Base-by-base conservation (phyloP, 257 asterid genomes). In the Primulina tabacum region DNA sequence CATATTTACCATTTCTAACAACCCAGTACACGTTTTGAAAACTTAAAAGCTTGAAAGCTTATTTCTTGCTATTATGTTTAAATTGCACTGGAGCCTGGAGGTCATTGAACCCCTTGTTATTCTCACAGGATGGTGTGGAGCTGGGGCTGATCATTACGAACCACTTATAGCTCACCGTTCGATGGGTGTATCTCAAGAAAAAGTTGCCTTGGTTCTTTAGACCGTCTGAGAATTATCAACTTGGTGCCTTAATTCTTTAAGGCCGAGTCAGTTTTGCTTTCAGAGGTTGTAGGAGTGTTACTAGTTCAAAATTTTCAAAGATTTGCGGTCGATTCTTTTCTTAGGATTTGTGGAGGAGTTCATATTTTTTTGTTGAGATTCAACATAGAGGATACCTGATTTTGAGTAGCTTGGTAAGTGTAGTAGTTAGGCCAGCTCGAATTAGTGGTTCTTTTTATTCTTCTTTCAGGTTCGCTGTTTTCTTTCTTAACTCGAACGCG, bases 111-210 rank as follows among this genome's bases (percentile, higher is more conserved):
- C 24, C 50, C 60, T 35, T 8, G 69, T 64, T 71, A 73, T 69
- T 53, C 53, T 43, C 53, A 26, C 85, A 88, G 97, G 99, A 53
- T 93, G 99, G 99, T 93, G 96, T 28, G 88, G 96, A 64, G 99
- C 91, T 5, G 99, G 96, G 37, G 99, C 88, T 20, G 99, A 93
- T 69, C 99, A 93, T 82, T 93, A 93, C 30, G 99, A 93, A 77
- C 99, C 99, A 58, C 94, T 93, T 37, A 79, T 93, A 30, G 96
- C 97, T 47, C 86, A 81, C 50, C 83, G 85, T 3, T 86, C 88
- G 35, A 55, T 83, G 34, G 78, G 59, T n/a, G 78, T 81, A 58
- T 86, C 95, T 35, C 95, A 82, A 59, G 99, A 93, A 82, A 93
- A 90, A 81, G 99, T 88, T 56, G 97, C 96, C 1, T 38, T 89